Base-by-base conservation (phyloP, 1,284 basidiomycete species). In the Rhodofomes roseus region DNA sequence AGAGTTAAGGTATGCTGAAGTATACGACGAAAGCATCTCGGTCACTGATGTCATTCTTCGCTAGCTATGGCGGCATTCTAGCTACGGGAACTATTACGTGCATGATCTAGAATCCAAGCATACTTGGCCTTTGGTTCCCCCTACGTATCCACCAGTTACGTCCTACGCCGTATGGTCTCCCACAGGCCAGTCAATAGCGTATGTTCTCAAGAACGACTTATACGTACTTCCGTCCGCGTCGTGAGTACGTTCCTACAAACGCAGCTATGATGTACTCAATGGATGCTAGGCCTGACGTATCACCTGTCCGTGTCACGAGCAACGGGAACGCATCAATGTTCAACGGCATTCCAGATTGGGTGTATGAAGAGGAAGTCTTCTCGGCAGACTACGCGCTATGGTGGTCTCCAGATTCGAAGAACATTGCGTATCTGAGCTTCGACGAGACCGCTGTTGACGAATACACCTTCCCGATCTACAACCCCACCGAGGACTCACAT, bases 321-420 rank as follows among this genome's bases (percentile, higher is more conserved):
- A 87, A 89, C 23, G 96, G 96, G 0, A 92, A 90, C 50, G 79
- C 84, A 0, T 90, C 91, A 0, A 79, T 95, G 31, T 98, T 98
- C 80, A 90, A 98, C 68, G 96, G 95, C 6, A 90, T 98, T 0
- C 93, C 95, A 0, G 95, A 97, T 73, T 98, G 96, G 93, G 95
- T 96, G 6, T 97, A 97, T 73, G 95, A 98, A 73, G 95, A 98
- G 73, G 95, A 98, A 71, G 84, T 98, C 25, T 92, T 95, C 65
- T 76, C 80, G 4, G 71, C 76, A 37, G 86, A 95, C 67, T 87
- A 75, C 55, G 89, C 95, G 0, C 78, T 96, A 7, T 98, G 95
- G 95, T 98, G 93, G 89, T 90, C 90, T 29, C 95, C 95, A 0
- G 85, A 92, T 65, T 89, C 90, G 0, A 76, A 81, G 11, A 90